A percentile compares a stretch with the other conserved stretches of the same genome.
Evolutionary conservation across 345 rosid genomes (phyloP).

Genomic region (Iberis pinnata): DNA sequence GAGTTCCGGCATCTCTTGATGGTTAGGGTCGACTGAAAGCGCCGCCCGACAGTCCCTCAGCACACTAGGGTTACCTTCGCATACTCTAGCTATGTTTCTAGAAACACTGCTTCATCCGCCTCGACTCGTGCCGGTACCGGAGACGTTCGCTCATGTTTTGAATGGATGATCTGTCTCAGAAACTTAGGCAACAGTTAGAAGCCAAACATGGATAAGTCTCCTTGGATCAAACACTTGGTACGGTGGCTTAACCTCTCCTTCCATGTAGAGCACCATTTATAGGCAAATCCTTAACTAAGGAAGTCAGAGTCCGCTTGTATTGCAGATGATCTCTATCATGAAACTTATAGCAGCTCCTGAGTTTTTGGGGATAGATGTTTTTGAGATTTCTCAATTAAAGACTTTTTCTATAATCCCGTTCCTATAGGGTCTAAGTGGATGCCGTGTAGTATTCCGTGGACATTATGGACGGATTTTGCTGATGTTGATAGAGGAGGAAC

Average conservation of each 20-base stretch:
- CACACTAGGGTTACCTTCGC: constrained; percentile 62
- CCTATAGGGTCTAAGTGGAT: constrained; percentile 73
- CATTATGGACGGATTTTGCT: constrained; percentile 25
- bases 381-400: constrained; percentile 53
- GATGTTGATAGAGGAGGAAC: constrained; percentile 48
- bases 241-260: constrained; percentile 9
- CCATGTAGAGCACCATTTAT: constrained; percentile 41
- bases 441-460: constrained; percentile 46
- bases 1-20: constrained; percentile 89
- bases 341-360: constrained; percentile 41
- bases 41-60: constrained; percentile 92
- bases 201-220: constrained; percentile 35
- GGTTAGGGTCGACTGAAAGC: constrained; percentile 85
- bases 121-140: constrained; percentile 40
- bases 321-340: constrained; percentile 50
- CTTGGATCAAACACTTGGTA: constrained; percentile 12
- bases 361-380: constrained; percentile 25
- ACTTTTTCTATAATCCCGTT: constrained; percentile 58
- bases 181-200: constrained; percentile 33
- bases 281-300: constrained; percentile 40
- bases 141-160: constrained; percentile 44
- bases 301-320: constrained; percentile 36
- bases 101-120: constrained; percentile 50
- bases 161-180: constrained; percentile 47
- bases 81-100: constrained; percentile 59